Percentiles rank a stretch among this genome's conserved stretches.
These are phyloP conservation scores for Boletellus emodensis DNA, from an alignment of 768 basidiomycete genomes.

Conservation along the genomic window DNA sequence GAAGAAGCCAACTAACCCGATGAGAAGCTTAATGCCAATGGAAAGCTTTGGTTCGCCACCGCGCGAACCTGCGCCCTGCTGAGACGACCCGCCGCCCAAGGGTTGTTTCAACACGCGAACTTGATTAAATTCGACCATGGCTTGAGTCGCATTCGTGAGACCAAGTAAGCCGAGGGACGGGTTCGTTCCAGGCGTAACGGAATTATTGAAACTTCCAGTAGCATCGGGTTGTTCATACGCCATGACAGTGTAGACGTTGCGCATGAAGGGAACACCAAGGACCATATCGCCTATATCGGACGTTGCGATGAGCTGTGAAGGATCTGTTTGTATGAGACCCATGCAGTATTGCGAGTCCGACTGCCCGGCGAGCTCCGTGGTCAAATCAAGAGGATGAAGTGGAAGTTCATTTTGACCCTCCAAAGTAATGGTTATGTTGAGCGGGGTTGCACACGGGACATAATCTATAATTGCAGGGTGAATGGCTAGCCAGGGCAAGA, in stretches of 20 bases:
- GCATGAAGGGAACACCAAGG: conserved; percentile 74
- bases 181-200: conserved; percentile 15
- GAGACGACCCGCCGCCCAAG: conserved; percentile 28
- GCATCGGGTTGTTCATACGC: conserved; percentile 50
- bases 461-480: conserved; percentile 49
- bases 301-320: conserved; percentile 36
- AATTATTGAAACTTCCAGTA: conserved; percentile 42
- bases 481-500: background rate
- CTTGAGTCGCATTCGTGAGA: conserved; percentile 58
- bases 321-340: conserved; percentile 64
- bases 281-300: conserved; percentile 60
- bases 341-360: conserved; percentile 47
- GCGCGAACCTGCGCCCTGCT: conserved; percentile 6
- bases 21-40: conserved; percentile 60
- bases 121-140: conserved; percentile 63
- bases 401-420: conserved; percentile 53
- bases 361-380: conserved; percentile 42
- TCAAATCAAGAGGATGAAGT: conserved; percentile 74
- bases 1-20: conserved; percentile 58
- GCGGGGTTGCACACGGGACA: conserved; percentile 63
- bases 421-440: conserved; percentile 69
- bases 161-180: conserved; percentile 58
- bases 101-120: conserved; percentile 67
- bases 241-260: conserved; percentile 75
- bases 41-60: conserved; percentile 39